Conservation (phyloP, 306 rosid genomes). For the Lathyrus sativus region DNA sequence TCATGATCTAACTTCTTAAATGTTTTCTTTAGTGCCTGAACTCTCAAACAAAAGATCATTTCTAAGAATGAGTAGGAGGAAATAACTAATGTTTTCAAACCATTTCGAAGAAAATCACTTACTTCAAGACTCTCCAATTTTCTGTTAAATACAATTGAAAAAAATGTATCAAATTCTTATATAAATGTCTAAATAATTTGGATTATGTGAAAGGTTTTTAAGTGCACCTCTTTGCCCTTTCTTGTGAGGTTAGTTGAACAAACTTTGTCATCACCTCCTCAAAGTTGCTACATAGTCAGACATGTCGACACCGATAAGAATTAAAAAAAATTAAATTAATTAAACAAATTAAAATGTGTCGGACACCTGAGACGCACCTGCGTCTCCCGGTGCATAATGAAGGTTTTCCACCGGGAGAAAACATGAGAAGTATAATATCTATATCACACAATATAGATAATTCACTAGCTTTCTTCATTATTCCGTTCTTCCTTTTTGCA, state of each 20-base stretch:
- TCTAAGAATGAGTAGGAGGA: constrained; percentile 23
- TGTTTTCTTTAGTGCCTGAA: constrained; percentile 36
- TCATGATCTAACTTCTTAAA: constrained; percentile 53
- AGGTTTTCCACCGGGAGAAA: constrained; percentile 88
- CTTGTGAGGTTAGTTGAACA: constrained; percentile 77
- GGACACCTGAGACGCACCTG: constrained; percentile 43
- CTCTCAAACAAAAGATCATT: constrained; percentile 42
- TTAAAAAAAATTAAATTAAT: too few relatives aligned
- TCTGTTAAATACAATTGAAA: constrained; percentile 57
- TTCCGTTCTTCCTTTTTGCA: constrained; percentile 23
- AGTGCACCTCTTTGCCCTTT: constrained; percentile 70
- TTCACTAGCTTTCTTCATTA: constrained; percentile 68
- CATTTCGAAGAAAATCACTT: constrained; percentile 41
- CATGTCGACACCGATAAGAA: too few relatives aligned
- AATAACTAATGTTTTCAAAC: not conserved
- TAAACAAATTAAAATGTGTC: too few relatives aligned
- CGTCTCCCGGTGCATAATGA: constrained; percentile 69
- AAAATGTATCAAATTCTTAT: constrained; percentile 26
- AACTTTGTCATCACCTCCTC: constrained; percentile 79
- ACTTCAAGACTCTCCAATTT: constrained; percentile 87
- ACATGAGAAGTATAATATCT: constrained; percentile 94
- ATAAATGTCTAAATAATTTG: not conserved
- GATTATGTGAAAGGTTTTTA: not conserved
- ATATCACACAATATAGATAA: constrained; percentile 82
- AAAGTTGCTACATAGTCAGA: constrained; percentile 28